These are phyloP conservation scores for Pulicaria dysenterica DNA, from an alignment of 129 eudicot genomes.

Conservation along the genomic window DNA sequence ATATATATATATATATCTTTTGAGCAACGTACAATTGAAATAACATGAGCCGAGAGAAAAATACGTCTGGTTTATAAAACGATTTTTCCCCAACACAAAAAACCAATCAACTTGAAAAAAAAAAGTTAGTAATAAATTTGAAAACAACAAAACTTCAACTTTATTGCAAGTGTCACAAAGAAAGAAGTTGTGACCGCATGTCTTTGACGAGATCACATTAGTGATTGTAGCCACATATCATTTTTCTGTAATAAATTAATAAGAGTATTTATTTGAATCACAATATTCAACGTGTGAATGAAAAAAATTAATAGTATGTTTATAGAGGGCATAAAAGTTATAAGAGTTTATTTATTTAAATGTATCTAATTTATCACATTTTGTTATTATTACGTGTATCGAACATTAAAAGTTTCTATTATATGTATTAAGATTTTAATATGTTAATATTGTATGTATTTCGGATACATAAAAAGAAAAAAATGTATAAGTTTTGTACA, in stretches of 20 bases:
- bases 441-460: too few relatives aligned
- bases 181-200: conserved; percentile 34
- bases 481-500: too few relatives aligned
- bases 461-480: too few relatives aligned
- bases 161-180: conserved; percentile 21
- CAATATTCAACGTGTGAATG: too few relatives aligned
- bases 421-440: too few relatives aligned
- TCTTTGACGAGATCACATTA: conserved; percentile 30
- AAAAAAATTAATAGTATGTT: too few relatives aligned
- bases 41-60: not conserved
- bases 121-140: not conserved
- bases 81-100: conserved; percentile 16
- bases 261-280: too few relatives aligned
- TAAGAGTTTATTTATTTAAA: too few relatives aligned
- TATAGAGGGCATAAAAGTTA: too few relatives aligned
- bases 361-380: too few relatives aligned
- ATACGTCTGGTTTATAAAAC: not conserved
- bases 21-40: not conserved
- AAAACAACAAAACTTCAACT: conserved; percentile 18
- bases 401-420: too few relatives aligned
- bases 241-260: not conserved
- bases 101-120: conserved; percentile 4
- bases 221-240: conserved; percentile 34
- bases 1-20: not conserved
- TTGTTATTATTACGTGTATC: too few relatives aligned